Percentiles rank a stretch among this genome's conserved stretches.
Conservation (phyloP, 2,329 filamentous ascomycete genomes). For the Pochonia chlamydosporia region DNA sequence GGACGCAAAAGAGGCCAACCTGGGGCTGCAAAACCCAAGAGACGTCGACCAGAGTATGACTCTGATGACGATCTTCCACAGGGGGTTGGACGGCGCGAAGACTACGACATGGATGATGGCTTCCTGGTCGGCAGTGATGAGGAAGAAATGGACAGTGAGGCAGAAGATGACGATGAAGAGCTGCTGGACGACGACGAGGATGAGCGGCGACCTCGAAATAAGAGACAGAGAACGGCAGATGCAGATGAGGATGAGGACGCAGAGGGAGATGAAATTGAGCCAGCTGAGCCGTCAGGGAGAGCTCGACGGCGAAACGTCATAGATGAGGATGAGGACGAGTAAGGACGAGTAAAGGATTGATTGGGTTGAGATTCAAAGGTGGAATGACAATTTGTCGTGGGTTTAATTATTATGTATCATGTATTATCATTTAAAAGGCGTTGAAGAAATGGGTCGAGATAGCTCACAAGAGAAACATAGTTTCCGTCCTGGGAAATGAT, state of each 20-base stretch:
- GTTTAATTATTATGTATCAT: background rate
- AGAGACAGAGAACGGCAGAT: conserved; percentile 46
- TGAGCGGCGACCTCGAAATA: conserved; percentile 37
- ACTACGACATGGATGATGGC: conserved; percentile 75
- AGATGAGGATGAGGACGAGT: conserved; percentile 54
- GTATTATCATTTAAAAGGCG: background rate
- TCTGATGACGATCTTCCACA: conserved; percentile 68
- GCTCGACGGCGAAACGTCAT: conserved; percentile 51
- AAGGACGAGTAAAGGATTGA: conserved; percentile 2
- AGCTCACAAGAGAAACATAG: no score
- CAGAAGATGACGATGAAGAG: conserved; percentile 60
- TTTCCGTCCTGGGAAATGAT: no score
- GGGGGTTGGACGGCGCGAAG: conserved; percentile 58
- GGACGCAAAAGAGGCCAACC: conserved; percentile 48
- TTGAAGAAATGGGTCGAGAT: background rate
- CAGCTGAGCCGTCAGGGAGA: conserved; percentile 34
- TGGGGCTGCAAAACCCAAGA: conserved; percentile 45
- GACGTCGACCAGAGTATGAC: conserved; percentile 60
- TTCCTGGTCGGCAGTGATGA: conserved; percentile 74
- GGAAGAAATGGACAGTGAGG: conserved; percentile 56
- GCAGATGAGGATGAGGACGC: conserved; percentile 44
- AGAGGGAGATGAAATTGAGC: conserved; percentile 49
- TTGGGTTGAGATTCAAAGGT: background rate
- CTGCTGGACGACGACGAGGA: conserved; percentile 49
- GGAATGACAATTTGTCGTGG: background rate